Evolutionary conservation across 192 early-diverging fungal genomes (phyloP), one percentile per base, ranked within the genome.

Genomic region (Linnemannia exigua): DNA sequence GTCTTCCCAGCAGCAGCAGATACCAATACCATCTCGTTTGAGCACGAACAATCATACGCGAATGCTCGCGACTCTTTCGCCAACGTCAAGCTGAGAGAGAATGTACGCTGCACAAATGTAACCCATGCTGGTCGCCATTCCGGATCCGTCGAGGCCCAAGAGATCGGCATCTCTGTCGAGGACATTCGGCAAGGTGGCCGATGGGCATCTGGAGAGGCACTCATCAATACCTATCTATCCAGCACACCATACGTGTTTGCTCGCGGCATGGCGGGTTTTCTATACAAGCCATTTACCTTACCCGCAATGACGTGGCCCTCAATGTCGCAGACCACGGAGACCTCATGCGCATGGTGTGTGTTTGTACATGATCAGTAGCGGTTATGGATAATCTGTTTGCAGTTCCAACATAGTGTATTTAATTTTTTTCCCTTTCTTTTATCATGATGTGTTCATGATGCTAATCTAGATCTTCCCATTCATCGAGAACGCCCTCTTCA

Each of bases 271-370:
- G 58, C 58, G 19, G 58, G 58, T 61, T 61, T 61, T 61, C 28
- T 28, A 61, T 17, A 61, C 7, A 61, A 20, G 58, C 19, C 22
- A 6, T 61, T 61, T 61, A 11, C 28, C 58, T 61, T 61, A 28
- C 58, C 22, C 58, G 58, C 22, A 5, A 61, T 61, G 58, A 61
- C 58, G 58, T 61, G 58, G 28, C 5, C 19, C 58, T 61, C 17
- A 28, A 61, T 61, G 19, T 61, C 22, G 58, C 19, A 28, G 28
- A 61, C 28, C 22, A 61, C 28, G 58, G 58, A 61, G 58, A 61
- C 58, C 58, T 61, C 58, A 61, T 61, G 58, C 58, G 58, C 58
- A 61, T 61, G 58, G 58, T 61, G 28, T 28, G 58, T 69, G 8
- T 69, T 69, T 69, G 37, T 69, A 20, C 58, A 14, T 63, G 28